Base-by-base conservation (phyloP, 2,329 filamentous ascomycete genomes). In the Zelopaecilomyces penicillatus region DNA sequence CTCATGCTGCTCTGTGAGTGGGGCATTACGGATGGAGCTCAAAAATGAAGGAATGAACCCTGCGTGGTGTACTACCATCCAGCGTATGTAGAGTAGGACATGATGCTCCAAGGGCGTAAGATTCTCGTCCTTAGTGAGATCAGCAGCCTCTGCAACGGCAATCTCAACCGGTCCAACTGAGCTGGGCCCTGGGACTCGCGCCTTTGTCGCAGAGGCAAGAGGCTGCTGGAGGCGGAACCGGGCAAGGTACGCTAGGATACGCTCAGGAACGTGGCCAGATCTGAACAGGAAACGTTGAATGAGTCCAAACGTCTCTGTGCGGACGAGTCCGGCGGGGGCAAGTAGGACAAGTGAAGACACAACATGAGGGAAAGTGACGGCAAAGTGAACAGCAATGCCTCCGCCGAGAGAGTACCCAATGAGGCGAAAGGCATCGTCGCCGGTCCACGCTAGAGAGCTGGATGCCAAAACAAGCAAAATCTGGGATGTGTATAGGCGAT, bases 391-490 rank as follows among this genome's bases (percentile, higher is more conserved):
- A 4, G 82, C 80, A 44, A 95, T 82, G 42, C 84, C 86, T 39
- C 88, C 88, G 46, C 88, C 88, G 1, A 95, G 74, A 0, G 85
- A 90, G 65, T 93, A 95, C 8, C 88, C 88, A 9, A 90, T 66
- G 19, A 95, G 64, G 39, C 75, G 75, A 58, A 93, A 80, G 39
- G 70, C 73, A 37, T 61, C 56, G 10, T 58, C 50, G 37, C 78
- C 76, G 0, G 78, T 82, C 85, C 85, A 89, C 10, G 78, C 54
- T 3, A 91, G 65, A 0, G 78, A 71, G 2, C 85, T 89, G 1
- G 85, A 88, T 28, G 78, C 73, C 8, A 91, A 67, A 10, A 75
- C 84, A 29, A 86, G 73, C 35, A 88, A 71, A 44, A 88, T 81
- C 62, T 91, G 85, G 3, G 80, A 74, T 4, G 76, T 73, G 65